phyloP scores from a whole-genome alignment of 1,284 basidiomycete genomes.

The Leccinum subspadiceum region DNA sequence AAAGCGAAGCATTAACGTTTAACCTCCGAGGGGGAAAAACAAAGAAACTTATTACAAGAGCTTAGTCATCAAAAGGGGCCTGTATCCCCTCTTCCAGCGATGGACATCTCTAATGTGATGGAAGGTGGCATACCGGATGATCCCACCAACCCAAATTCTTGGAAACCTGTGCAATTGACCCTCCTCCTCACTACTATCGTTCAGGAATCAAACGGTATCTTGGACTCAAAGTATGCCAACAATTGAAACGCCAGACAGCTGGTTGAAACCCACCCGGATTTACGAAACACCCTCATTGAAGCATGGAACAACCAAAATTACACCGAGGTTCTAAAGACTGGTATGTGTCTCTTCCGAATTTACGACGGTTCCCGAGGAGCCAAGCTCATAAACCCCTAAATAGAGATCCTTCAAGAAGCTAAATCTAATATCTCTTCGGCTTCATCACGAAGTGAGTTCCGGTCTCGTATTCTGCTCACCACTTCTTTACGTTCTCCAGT shows the following conservation, averaged over 20 bases:
- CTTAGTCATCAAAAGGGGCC: no score
- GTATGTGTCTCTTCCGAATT: background rate
- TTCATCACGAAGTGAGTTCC: background rate
- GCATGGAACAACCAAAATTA: background rate
- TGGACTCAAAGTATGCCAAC: no score
- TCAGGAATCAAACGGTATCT: no score
- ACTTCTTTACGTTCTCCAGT: background rate
- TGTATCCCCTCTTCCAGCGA: no score
- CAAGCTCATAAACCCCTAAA: background rate
- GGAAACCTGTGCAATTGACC: no score
- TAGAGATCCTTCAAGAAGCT: background rate
- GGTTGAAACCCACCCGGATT: no score
- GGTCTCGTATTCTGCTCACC: background rate
- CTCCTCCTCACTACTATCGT: no score
- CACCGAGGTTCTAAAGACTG: background rate
- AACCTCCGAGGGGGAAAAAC: background rate
- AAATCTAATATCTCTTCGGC: background rate
- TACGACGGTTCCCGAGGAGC: background rate
- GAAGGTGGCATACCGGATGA: no score
- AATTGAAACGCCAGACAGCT: no score
- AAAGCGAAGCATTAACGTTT: slow-evolving; percentile 17
- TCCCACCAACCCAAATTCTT: no score
- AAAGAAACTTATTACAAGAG: background rate
- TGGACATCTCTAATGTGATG: no score
- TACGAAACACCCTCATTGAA: background rate